Base-by-base conservation (phyloP, 2,329 filamentous ascomycete species). In the Xylariales sp. region DNA sequence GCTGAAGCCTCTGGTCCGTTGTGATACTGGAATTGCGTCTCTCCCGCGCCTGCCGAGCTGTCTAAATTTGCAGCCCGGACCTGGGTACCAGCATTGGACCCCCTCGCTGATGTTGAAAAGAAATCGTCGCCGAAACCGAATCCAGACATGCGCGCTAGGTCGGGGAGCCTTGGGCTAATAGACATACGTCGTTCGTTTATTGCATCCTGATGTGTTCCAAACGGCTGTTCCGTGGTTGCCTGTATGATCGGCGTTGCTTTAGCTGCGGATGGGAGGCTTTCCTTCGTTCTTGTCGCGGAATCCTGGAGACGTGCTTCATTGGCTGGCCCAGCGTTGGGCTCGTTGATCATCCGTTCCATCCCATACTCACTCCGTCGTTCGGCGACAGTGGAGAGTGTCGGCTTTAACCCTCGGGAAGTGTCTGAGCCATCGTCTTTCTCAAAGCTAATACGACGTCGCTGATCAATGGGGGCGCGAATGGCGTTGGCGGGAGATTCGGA, bases 41-140 rank as follows among this genome's bases (percentile, higher is more conserved):
- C n/a, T n/a, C n/a, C n/a, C n/a, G n/a, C n/a, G n/a, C n/a, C n/a
- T n/a, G n/a, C n/a, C n/a, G n/a, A 27, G 5, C 22, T 14, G n/a
- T 22, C 35, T 12, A 22, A 16, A 11, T 15, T 21, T 22, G 35
- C 28, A n/a, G n/a, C 6, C 16, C 27, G 36, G 19, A 27, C 16
- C 14, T 20, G 25, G 5, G 11, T 15, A 8, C 16, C 36, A 12
- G 16, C 29, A 16, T 31, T 28, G 7, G 31, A 24, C 8, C 20
- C 7, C 6, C 28, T 11, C 14, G 6, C 24, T 7, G 61, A 48
- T 12, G 53, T 49, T 4, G 69, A 68, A 46, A 82, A 80, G 31
- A 82, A 65, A 44, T 80, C 76, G 31, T 74, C 64, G 1, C 77
- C 76, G 54, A 83, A 83, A 1, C 68, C 68, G 31, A 83, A 83